Percentiles rank a stretch among this genome's conserved stretches.
Conservation (phyloP, 768 basidiomycete species). For the Xerocomus potaroensis region DNA sequence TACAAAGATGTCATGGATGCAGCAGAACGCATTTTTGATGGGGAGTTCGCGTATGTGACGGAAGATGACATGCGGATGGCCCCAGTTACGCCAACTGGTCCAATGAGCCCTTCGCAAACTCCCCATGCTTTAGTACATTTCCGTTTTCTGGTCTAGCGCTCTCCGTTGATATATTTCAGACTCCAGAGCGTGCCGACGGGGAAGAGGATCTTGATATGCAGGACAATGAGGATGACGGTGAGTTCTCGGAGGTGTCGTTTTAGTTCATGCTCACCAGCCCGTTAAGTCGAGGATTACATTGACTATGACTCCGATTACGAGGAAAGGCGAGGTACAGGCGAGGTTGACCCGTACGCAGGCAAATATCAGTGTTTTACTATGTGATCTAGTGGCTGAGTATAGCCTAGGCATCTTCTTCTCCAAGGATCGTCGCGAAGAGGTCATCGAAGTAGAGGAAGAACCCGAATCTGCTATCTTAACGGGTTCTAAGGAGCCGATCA, state of each 20-base stretch:
- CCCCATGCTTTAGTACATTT: conserved; percentile 22
- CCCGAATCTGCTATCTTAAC: conserved; percentile 49
- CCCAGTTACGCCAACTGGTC: conserved; percentile 18
- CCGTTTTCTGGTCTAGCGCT: not conserved
- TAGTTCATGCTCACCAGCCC: conserved; percentile 7
- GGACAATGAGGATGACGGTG: conserved; percentile 53
- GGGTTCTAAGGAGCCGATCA: conserved; percentile 43
- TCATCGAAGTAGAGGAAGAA: conserved; percentile 87
- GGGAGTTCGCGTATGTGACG: conserved; percentile 74
- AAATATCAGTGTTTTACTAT: conserved; percentile 12
- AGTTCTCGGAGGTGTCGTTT: conserved; percentile 2
- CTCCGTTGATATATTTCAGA: conserved; percentile 35
- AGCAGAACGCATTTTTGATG: conserved; percentile 81
- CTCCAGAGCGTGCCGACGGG: conserved; percentile 53
- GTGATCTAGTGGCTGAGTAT: conserved; percentile 6
- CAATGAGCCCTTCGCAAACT: conserved; percentile 28
- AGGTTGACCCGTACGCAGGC: conserved; percentile 90
- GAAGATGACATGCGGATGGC: conserved; percentile 48
- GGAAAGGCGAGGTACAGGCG: conserved; percentile 40
- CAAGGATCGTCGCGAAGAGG: conserved; percentile 87
- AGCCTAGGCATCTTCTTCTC: conserved; percentile 85
- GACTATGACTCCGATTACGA: conserved; percentile 86
- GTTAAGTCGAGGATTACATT: conserved; percentile 52
- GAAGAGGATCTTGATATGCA: conserved; percentile 45
- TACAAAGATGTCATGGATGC: conserved; percentile 91